Conservation (phyloP, 257 asterid genomes). For the Avicennia marina region DNA sequence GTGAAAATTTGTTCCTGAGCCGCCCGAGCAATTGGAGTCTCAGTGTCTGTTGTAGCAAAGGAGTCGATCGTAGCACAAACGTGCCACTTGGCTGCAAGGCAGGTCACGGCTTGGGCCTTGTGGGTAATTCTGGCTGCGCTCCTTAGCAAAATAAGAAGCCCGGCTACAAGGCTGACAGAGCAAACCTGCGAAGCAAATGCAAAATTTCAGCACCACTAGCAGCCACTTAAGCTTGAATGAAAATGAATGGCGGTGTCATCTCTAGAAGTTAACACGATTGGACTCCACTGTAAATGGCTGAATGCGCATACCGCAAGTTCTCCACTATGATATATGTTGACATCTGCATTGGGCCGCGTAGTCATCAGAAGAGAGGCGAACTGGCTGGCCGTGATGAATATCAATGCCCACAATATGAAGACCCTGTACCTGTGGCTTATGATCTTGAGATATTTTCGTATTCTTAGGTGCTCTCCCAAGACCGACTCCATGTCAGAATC, state of each 20-base stretch:
- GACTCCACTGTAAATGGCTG: no score
- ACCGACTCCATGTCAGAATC: slow-evolving; percentile 75
- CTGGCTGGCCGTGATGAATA: slow-evolving; percentile 68
- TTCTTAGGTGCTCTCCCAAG: slow-evolving; percentile 69
- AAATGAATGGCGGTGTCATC: no score
- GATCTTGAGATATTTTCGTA: slow-evolving; percentile 64
- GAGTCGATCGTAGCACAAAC: slow-evolving; percentile 85
- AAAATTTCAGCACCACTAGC: no score
- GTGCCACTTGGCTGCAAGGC: slow-evolving; percentile 77
- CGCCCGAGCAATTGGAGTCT: slow-evolving; percentile 34
- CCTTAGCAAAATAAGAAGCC: no score
- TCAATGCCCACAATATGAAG: slow-evolving; percentile 59
- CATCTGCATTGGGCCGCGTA: slow-evolving; percentile 53
- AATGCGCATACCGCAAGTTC: slow-evolving; percentile 80
- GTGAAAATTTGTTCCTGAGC: not conserved
- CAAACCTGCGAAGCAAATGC: not conserved
- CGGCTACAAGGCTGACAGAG: no score
- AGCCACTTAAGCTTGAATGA: no score
- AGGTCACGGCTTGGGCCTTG: slow-evolving; percentile 75
- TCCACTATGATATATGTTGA: slow-evolving; percentile 57
- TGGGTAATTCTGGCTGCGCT: slow-evolving; percentile 78
- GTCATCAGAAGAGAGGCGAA: slow-evolving; percentile 79
- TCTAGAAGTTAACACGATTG: no score
- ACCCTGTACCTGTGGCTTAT: slow-evolving; percentile 76
- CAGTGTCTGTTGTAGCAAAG: slow-evolving; percentile 47